phyloP scores from a whole-genome alignment of 2,329 filamentous ascomycete species.

The Pseudogymnoascus sp. region DNA sequence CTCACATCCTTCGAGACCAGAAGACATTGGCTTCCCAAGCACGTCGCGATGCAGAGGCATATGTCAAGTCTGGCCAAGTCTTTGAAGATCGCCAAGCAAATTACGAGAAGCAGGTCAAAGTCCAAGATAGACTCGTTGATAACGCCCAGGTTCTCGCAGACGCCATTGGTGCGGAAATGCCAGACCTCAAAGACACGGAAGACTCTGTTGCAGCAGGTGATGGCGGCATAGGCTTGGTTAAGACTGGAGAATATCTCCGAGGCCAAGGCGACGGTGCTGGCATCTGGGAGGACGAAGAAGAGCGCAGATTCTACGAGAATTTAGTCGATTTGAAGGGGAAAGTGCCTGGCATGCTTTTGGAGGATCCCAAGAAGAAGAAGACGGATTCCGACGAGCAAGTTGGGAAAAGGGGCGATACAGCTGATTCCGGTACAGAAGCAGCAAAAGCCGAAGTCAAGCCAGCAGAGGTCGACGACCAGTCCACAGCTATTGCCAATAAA shows the following conservation, averaged over 20 bases:
- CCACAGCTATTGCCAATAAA: constrained; percentile 93
- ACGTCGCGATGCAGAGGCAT: constrained; percentile 92
- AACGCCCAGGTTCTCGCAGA: constrained; percentile 91
- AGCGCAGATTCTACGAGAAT: constrained; percentile 96
- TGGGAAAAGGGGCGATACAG: constrained; percentile 61
- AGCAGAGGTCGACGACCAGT: constrained; percentile 64
- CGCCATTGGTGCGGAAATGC: constrained; percentile 83
- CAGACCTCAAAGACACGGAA: constrained; percentile 78
- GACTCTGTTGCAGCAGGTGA: constrained; percentile 56
- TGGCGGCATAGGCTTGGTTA: constrained; percentile 83
- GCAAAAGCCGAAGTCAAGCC: constrained; percentile 39
- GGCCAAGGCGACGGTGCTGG: constrained; percentile 84
- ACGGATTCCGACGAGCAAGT: constrained; percentile 70
- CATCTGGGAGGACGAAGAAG: constrained; percentile 98
- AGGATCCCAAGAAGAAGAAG: constrained; percentile 94
- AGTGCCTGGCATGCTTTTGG: constrained; percentile 84
- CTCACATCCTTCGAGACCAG: constrained; percentile 82
- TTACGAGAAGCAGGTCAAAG: constrained; percentile 88
- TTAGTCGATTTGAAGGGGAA: constrained; percentile 91
- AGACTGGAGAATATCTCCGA: constrained; percentile 85
- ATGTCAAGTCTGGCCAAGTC: constrained; percentile 96
- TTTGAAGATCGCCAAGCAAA: constrained; percentile 96
- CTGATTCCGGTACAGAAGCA: constrained; percentile 38
- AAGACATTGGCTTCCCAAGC: constrained; percentile 80
- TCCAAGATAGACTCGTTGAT: constrained; percentile 79